Base-by-base conservation (phyloP, 805 yeast genomes). In the Yamadazyma ubonensis region DNA sequence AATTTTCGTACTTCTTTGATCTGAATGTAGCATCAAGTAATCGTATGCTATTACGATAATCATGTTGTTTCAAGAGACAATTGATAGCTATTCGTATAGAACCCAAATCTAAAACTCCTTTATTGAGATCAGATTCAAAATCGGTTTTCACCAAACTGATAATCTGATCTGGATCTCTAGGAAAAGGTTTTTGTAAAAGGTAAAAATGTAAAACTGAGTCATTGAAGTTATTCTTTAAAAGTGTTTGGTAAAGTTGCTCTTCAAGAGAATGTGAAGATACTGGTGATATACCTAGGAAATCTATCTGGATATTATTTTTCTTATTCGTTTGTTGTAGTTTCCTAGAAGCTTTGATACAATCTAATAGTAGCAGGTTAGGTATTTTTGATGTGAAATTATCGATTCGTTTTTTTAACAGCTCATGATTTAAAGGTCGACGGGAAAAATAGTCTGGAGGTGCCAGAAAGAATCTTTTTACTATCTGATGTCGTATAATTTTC, bases 31-130 rank as follows among this genome's bases (percentile, higher is more conserved):
- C 10, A 30, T 64, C 66, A 9, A 64, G 44, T 9, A 64, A 41
- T 18, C 48, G 50, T 37, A 61, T 59, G 15, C 61, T 45, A 29
- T 50, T 55, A 21, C 45, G 35, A 38, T 64, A 64, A 41, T 63
- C 68, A 33, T 58, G 57, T 11, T 48, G 39, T 5, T 50, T 45
- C 6, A 64, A 48, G 15, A 63, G 33, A 3, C 44, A 8, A 18
- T 44, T 42, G 20, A 62, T 40, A 2, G 50, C 51, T 2, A 46
- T 29, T 12, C 49, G 38, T 5, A 52, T 41, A 3, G 43, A 12
- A 2, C 36, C 19, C 5, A 33, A 35, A 25, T 46, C 48, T 2
- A 33, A 33, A 6, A 11, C 14, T 16, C 31, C 25, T 4, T 32
- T 28, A 2, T n/a, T 3, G 11, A 46, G 19, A 2, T 27, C 14